These are phyloP conservation scores for Russula emetica DNA, from an alignment of 768 basidiomycete species.

Conservation along the genomic window DNA sequence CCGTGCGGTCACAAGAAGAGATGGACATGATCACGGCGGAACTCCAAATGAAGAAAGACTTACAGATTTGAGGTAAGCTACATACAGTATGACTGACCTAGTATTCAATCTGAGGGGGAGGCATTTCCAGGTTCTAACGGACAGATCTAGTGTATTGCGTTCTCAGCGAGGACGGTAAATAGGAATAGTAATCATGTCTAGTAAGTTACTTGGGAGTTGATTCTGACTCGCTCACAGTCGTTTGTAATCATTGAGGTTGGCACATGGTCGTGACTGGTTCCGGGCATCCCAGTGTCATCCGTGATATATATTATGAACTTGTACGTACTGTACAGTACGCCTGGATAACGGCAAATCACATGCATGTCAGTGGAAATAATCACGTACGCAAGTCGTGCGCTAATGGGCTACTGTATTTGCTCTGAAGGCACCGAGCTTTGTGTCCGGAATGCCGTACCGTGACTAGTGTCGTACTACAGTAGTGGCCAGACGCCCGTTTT, in stretches of 20 bases:
- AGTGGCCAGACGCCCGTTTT: background rate
- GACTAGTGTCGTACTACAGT: too few species aligned
- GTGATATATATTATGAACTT: background rate
- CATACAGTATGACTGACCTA: background rate
- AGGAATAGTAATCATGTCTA: too few species aligned
- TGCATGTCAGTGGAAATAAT: background rate
- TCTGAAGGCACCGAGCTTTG: background rate
- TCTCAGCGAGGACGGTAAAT: slow-evolving; percentile 1
- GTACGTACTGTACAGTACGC: background rate
- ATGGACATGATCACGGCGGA: slow-evolving; percentile 15
- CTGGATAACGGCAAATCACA: background rate
- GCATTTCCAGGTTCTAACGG: background rate
- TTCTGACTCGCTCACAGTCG: background rate
- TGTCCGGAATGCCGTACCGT: background rate
- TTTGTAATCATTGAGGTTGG: slow-evolving; percentile 15
- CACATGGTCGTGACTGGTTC: slow-evolving; percentile 8
- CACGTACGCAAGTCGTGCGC: background rate
- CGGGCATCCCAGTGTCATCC: background rate
- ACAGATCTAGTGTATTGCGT: background rate
- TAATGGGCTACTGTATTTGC: too few species aligned
- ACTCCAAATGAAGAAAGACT: slow-evolving; percentile 23
- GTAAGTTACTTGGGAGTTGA: background rate
- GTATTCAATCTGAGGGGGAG: background rate
- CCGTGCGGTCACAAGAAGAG: slow-evolving; percentile 18
- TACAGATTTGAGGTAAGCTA: slow-evolving; percentile 24